Evolutionary conservation across 2,329 filamentous ascomycete genomes (phyloP).

Genomic region (Apiospora marii): DNA sequence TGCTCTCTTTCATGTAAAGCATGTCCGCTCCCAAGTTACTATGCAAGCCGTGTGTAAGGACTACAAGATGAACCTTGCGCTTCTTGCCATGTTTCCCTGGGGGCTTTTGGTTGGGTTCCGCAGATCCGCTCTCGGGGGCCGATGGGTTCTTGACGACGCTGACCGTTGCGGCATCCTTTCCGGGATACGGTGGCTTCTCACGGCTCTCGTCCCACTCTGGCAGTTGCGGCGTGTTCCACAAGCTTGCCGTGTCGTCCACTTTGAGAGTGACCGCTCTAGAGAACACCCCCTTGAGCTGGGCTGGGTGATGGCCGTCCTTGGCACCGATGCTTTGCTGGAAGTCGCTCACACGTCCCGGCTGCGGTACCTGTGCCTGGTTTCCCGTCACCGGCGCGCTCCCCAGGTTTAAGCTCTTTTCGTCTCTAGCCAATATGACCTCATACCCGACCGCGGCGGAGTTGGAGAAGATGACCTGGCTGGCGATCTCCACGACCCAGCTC

Average conservation of each 20-base stretch:
- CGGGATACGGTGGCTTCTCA: conserved; percentile 38
- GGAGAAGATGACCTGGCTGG: conserved; percentile 95
- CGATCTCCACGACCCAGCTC: conserved; percentile 86
- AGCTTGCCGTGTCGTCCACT: conserved; percentile 84
- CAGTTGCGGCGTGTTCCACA: conserved; percentile 93
- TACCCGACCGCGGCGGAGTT: conserved; percentile 86
- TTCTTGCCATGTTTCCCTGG: conserved; percentile 26
- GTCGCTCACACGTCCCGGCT: conserved; percentile 78
- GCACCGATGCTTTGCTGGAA: conserved; percentile 70
- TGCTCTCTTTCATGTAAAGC: conserved; percentile 97
- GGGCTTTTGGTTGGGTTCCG: conserved; percentile 29
- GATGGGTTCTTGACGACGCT: conserved; percentile 31
- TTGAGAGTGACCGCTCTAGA: conserved; percentile 80
- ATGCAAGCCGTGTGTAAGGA: conserved; percentile 93
- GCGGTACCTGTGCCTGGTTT: conserved; percentile 58
- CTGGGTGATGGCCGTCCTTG: conserved; percentile 65
- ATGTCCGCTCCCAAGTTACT: conserved; percentile 96
- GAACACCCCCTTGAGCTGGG: conserved; percentile 79
- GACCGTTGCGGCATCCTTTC: conserved; percentile 33
- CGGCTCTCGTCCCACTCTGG: conserved; percentile 67
- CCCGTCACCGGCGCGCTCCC: conserved; percentile 57
- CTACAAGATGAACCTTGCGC: conserved; percentile 84
- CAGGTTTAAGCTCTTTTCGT: conserved; percentile 81
- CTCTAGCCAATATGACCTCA: conserved; percentile 84
- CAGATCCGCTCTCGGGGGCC: conserved; percentile 26